Percentiles rank a stretch among this genome's conserved stretches.
phyloP scores from a whole-genome alignment of 2,329 filamentous ascomycete genomes.

The Piedraia hortae region DNA sequence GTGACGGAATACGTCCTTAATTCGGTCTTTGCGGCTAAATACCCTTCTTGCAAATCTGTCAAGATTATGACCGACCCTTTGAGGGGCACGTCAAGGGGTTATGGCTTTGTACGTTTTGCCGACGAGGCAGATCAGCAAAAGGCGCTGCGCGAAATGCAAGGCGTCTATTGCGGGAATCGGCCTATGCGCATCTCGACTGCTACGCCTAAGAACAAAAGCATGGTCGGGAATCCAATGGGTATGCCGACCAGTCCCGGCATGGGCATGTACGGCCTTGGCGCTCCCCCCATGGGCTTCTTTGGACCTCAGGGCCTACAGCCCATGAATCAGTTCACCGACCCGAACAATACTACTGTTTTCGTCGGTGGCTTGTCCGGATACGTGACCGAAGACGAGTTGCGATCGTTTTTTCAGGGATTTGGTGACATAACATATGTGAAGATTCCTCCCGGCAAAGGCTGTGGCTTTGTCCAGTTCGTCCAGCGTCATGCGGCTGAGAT shows the following conservation, averaged over 20 bases:
- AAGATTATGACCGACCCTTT: constrained; percentile 99
- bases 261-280: constrained; percentile 44
- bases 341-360: constrained; percentile 98
- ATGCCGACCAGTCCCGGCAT: constrained; percentile 15
- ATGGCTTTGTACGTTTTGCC: constrained; percentile 92
- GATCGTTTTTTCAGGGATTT: constrained; percentile 98
- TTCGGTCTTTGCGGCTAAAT: constrained; percentile 86
- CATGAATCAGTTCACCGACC: constrained; percentile 99
- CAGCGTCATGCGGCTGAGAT: constrained; percentile 97
- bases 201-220: constrained; percentile 71
- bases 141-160: constrained; percentile 91
- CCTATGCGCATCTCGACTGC: constrained; percentile 97
- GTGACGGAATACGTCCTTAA: constrained; percentile 97
- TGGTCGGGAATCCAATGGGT: constrained; percentile 20
- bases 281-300: constrained; percentile 33
- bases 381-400: constrained; percentile 96
- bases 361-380: constrained; percentile 92
- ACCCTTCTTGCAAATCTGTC: constrained; percentile 91
- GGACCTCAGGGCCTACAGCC: constrained; percentile 33
- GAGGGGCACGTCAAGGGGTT: constrained; percentile 88
- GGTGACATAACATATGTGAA: constrained; percentile 99
- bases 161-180: constrained; percentile 92
- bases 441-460: constrained; percentile 96
- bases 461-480: constrained; percentile 95
- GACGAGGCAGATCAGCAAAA: constrained; percentile 91